phyloP scores from a whole-genome alignment of 1,139 yeast genomes.

The Blastobotrys aristatus region DNA sequence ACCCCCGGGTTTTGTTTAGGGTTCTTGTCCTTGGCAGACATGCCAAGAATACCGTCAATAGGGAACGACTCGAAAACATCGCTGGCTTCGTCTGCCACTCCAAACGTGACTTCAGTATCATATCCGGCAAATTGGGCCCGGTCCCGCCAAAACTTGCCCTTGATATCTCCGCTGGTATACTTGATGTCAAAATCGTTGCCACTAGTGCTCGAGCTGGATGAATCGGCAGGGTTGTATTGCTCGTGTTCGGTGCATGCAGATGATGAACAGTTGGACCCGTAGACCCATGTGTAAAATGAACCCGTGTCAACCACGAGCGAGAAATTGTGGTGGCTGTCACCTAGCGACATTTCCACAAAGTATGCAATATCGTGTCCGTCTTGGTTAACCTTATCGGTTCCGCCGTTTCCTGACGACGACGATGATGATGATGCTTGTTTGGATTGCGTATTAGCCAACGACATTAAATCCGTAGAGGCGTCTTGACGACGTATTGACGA shows the following conservation, averaged over 20 bases:
- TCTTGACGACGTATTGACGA: constrained; percentile 5
- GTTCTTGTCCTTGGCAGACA: constrained; percentile 39
- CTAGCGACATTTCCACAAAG: constrained; percentile 27
- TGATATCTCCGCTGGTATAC: constrained; percentile 53
- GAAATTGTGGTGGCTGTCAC: constrained; percentile 34
- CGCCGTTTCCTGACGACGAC: neutral
- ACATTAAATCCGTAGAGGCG: neutral
- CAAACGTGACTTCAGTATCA: constrained; percentile 45
- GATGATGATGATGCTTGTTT: neutral
- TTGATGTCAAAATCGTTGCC: constrained; percentile 41
- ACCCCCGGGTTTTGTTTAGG: constrained; percentile 35
- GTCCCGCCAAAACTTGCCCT: constrained; percentile 44
- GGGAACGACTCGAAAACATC: constrained; percentile 48
- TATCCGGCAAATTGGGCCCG: constrained; percentile 42
- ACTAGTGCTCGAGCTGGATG: constrained; percentile 24
- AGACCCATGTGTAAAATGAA: constrained; percentile 61
- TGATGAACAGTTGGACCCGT: constrained; percentile 47
- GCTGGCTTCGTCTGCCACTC: constrained; percentile 52
- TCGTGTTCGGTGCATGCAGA: constrained; percentile 41
- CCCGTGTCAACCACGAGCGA: constrained; percentile 62
- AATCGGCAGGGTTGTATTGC: constrained; percentile 31
- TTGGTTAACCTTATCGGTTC: constrained; percentile 23
- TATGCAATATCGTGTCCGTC: constrained; percentile 33
- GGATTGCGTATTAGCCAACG: neutral
- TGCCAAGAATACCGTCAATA: constrained; percentile 58